Base-by-base conservation (phyloP, 108 stramenopile species). In the Skeletonema marinoi region DNA sequence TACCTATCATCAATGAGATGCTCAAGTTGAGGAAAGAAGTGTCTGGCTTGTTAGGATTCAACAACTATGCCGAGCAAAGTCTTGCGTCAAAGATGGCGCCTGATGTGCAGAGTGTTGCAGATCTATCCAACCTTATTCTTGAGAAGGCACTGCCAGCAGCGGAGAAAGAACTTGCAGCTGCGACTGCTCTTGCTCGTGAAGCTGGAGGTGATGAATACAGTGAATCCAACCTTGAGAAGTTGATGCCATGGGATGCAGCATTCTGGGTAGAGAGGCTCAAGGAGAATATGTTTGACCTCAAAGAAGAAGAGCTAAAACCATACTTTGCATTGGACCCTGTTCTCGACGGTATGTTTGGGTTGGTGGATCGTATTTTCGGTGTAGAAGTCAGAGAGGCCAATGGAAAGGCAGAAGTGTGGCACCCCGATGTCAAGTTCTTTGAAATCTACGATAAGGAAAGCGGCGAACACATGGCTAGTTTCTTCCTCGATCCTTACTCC, bases 11-110 rank as follows among this genome's bases (percentile, higher is more conserved):
- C 70, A 84, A 93, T 48, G 93, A 96, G 66, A 96, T 98, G 25
- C 80, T 99, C 38, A 74, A 86, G 60, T 69, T 98, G 44, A 93
- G 91, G 75, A 70, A 84, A 48, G 93, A 96, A 77, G 88, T 91
- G 85, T 85, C 97, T 11, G 71, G 86, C 38, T 64, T 98, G 75
- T 85, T 99, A 11, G 98, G 97, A 50, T 98, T 94, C 74, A 69
- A 83, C 9, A 97, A 91, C 71, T 97, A 94, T 74, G 98, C 98
- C 6, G 81, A 86, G 78, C 68, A 82, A 32, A 91, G 90, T 63
- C 82, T 98, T 56, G 89, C 94, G 10, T 70, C 82, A 21, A 97
- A 99, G 85, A 99, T 99, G 98, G 98, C 98, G n/a, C 92, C 92
- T 31, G 71, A 73, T 59, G 93, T 96, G 32, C 78, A 85, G 6